Conservation (phyloP, 2,329 filamentous ascomycete species). For the Aureobasidium zeae region DNA sequence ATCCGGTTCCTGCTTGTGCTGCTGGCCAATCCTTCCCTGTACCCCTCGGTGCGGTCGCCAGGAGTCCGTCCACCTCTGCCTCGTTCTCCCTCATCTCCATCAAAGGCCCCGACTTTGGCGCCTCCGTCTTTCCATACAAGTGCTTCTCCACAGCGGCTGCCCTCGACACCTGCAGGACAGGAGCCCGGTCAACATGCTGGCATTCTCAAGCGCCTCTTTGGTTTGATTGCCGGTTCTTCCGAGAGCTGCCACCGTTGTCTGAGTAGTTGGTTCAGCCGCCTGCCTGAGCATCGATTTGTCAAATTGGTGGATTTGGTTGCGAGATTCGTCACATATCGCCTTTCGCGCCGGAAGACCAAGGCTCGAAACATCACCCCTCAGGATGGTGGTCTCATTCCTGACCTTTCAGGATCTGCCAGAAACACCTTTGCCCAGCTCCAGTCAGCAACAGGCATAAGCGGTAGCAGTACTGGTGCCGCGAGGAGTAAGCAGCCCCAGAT, state of each 20-base stretch:
- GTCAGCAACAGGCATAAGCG: conserved; percentile 57
- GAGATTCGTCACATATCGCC: conserved; percentile 71
- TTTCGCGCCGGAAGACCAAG: conserved; percentile 62
- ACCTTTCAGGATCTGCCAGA: conserved; percentile 56
- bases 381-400: conserved; percentile 63
- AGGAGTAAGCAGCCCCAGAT: conserved; percentile 42
- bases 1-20: conserved; percentile 70
- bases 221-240: conserved; percentile 66
- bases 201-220: conserved; percentile 75
- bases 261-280: conserved; percentile 67
- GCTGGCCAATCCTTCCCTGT: conserved; percentile 67
- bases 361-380: conserved; percentile 51
- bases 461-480: conserved; percentile 35
- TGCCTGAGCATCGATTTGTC: conserved; percentile 58
- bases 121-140: conserved; percentile 12
- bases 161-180: conserved; percentile 25
- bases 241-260: conserved; percentile 68
- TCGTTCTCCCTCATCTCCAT: conserved; percentile 5
- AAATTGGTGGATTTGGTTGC: conserved; percentile 67
- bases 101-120: conserved; percentile 1
- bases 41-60: conserved; percentile 32
- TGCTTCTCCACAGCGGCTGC: conserved; percentile 15
- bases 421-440: conserved; percentile 60
- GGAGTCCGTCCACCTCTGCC: background rate
- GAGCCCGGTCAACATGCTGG: conserved; percentile 63